Base-by-base conservation (phyloP, 2,329 filamentous ascomycete genomes). In the Fusarium sororula region DNA sequence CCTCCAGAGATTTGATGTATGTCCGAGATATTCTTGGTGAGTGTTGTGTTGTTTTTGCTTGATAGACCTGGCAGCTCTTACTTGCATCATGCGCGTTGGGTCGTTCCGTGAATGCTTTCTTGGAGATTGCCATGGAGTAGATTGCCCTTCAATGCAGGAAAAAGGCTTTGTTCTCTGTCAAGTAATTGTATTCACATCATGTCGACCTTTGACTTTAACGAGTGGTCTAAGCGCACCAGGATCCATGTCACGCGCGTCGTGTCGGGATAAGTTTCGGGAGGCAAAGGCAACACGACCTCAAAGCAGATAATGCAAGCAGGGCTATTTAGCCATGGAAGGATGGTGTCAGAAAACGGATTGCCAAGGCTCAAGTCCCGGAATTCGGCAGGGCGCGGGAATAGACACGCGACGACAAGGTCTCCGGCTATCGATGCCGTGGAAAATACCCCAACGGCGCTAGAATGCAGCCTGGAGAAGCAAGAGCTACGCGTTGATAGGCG, bases 371-470 rank as follows among this genome's bases (percentile, higher is more conserved):
- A 55, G 15, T 32, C 37, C 15, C 20, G 53, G 53, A 42, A 41
- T 20, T 15, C 26, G 37, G 53, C 26, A 55, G 11, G 6, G 11
- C 2, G 13, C 18, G n/a, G 30, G 48, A 35, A 35, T 51, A 51
- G 17, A 15, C 48, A 55, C 24, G 14, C 11, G 26, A 28, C 11
- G 53, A 28, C 37, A 56, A 24, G 37, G 53, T 56, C 53, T 30
- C 53, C 26, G 53, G 53, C 38, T 56, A 56, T 20, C 26, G 39
- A 48, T 50, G 42, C 56, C 42, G 42, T 58, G 41, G 28, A 24
- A 58, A 47, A 48, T 58, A 35, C 39, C 32, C 30, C 20, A 26
- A 58, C 12, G 20, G n/a, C 41, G 41, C 55, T 58, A 59, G 56
- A 59, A 51, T 51, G 26, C 13, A 58, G 5, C 42, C 42, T 50